Evolutionary conservation across 192 early-diverging fungal genomes (phyloP).

Genomic region (Entomortierella chlamydospora): DNA sequence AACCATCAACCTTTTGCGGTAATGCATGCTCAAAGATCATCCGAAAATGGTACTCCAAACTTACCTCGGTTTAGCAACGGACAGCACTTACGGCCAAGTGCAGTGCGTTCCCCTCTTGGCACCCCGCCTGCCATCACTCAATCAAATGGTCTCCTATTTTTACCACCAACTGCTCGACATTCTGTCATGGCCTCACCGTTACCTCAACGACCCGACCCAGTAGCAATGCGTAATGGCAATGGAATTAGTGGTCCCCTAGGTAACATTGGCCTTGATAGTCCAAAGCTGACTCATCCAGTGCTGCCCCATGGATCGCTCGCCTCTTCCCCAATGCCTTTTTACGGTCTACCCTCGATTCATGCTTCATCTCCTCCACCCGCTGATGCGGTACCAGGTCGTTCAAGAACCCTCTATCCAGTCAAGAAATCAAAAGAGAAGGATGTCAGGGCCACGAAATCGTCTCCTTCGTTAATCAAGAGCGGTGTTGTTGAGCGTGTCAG

Average conservation of each 20-base stretch:
- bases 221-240: slow-evolving; percentile 9
- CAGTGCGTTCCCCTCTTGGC: slow-evolving; percentile 18
- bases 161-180: slow-evolving; percentile 33
- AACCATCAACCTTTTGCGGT: slow-evolving; percentile 30
- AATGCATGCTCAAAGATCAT: slow-evolving; percentile 6
- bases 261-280: slow-evolving; percentile 11
- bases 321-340: slow-evolving; percentile 4
- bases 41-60: background rate
- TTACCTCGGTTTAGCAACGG: slow-evolving; percentile 22
- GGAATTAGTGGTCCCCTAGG: background rate
- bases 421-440: slow-evolving; percentile 16
- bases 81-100: slow-evolving; percentile 12
- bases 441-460: background rate
- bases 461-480: slow-evolving; percentile 33
- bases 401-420: background rate
- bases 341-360: slow-evolving; percentile 6
- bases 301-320: slow-evolving; percentile 23
- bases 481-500: slow-evolving; percentile 55
- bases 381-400: background rate
- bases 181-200: slow-evolving; percentile 33
- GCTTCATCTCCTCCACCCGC: slow-evolving; percentile 3
- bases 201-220: slow-evolving; percentile 40
- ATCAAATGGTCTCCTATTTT: slow-evolving; percentile 24
- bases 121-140: slow-evolving; percentile 31
- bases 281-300: slow-evolving; percentile 23